A percentile compares a stretch with the other conserved stretches of the same genome.
These are phyloP conservation scores for Sclerotinia borealis DNA, from an alignment of 2,329 filamentous ascomycete species.

Conservation along the genomic window DNA sequence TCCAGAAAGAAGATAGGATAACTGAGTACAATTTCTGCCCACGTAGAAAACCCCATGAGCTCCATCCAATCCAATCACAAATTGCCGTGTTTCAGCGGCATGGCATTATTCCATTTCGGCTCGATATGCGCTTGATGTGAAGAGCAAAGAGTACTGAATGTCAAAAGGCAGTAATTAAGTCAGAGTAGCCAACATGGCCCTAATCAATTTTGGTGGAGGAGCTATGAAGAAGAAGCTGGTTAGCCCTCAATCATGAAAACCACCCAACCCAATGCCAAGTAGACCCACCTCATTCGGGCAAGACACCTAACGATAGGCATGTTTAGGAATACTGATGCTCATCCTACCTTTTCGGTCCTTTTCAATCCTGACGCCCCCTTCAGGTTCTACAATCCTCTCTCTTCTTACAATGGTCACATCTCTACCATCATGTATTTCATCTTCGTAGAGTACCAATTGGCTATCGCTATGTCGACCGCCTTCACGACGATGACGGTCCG, in stretches of 20 bases:
- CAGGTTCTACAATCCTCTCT: constrained; percentile 48
- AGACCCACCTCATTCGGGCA: constrained; percentile 27
- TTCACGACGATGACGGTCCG: constrained; percentile 46
- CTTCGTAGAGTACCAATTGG: constrained; percentile 57
- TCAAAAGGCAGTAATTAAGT: constrained; percentile 40
- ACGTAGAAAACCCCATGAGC: background rate
- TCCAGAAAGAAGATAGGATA: background rate
- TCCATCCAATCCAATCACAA: background rate
- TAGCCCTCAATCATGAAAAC: constrained; percentile 19
- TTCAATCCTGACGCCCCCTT: constrained; percentile 63
- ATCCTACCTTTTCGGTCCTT: constrained; percentile 96
- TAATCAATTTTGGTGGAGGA: constrained; percentile 57
- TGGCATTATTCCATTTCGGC: background rate
- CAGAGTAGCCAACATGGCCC: constrained; percentile 65
- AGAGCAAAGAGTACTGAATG: background rate
- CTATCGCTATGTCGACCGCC: constrained; percentile 53
- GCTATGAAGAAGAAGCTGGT: constrained; percentile 39
- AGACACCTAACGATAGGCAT: constrained; percentile 43
- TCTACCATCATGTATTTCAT: constrained; percentile 36
- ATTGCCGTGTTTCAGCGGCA: background rate
- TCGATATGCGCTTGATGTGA: background rate
- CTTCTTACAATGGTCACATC: constrained; percentile 48
- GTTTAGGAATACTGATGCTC: constrained; percentile 71
- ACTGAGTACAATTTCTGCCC: background rate
- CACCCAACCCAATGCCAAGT: constrained; percentile 14